Evolutionary conservation across 768 basidiomycete species (phyloP).

Genomic region (Boletus rubropictus): DNA sequence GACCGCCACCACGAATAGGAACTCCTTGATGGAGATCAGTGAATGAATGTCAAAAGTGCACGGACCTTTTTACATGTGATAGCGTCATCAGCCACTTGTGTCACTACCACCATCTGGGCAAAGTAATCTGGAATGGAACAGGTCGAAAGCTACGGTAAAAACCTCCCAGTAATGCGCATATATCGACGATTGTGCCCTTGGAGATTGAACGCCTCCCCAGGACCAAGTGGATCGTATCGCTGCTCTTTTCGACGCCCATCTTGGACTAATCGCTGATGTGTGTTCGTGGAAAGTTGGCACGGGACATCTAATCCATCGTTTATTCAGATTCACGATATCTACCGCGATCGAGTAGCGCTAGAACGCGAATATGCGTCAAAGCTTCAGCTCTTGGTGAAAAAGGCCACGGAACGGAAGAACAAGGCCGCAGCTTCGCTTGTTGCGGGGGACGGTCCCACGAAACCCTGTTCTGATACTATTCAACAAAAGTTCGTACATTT

Average conservation of each 20-base stretch:
- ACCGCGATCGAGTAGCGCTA: slow-evolving; percentile 56
- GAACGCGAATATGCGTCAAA: slow-evolving; percentile 79
- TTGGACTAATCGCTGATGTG: slow-evolving; percentile 63
- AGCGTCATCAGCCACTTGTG: too few relatives aligned
- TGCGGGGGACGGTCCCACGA: slow-evolving; percentile 64
- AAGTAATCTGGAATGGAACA: slow-evolving; percentile 13
- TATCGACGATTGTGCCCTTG: not conserved
- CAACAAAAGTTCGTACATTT: slow-evolving; percentile 46
- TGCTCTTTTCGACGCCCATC: slow-evolving; percentile 52
- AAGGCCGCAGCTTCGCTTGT: slow-evolving; percentile 51
- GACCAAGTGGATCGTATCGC: slow-evolving; percentile 69
- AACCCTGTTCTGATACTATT: slow-evolving; percentile 50
- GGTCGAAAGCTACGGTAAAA: slow-evolving; percentile 41
- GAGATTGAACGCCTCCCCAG: slow-evolving; percentile 32
- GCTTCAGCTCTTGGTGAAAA: slow-evolving; percentile 59
- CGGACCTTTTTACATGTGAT: too few relatives aligned
- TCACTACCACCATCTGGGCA: not conserved
- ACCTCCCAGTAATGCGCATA: slow-evolving; percentile 43
- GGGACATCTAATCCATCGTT: slow-evolving; percentile 1
- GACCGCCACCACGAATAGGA: too few relatives aligned
- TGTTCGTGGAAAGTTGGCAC: slow-evolving; percentile 19
- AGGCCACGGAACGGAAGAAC: slow-evolving; percentile 64
- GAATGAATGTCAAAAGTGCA: too few relatives aligned
- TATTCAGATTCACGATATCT: slow-evolving; percentile 64
- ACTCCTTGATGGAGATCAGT: too few relatives aligned